phyloP scores from a whole-genome alignment of 345 rosid genomes.

The Ceriops tagal region DNA sequence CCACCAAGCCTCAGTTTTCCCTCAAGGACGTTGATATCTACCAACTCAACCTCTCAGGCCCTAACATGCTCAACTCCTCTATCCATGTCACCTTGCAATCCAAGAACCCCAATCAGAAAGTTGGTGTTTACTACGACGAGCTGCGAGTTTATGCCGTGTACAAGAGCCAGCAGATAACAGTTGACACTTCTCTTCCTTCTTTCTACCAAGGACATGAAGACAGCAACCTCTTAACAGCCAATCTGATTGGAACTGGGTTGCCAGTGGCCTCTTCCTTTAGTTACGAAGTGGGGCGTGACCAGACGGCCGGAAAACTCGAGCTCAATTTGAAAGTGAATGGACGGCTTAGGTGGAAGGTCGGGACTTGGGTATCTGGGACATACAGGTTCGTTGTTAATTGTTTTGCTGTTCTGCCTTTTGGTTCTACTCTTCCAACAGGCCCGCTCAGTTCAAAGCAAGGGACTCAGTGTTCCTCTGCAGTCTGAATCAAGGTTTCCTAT shows the following conservation, averaged over 20 bases:
- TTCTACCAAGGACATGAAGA: constrained; percentile 78
- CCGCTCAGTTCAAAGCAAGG: constrained; percentile 56
- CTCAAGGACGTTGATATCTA: constrained; percentile 57
- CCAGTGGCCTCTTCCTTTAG: constrained; percentile 64
- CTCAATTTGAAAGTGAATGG: constrained; percentile 59
- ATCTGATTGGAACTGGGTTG: constrained; percentile 52
- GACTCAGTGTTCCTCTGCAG: constrained; percentile 57
- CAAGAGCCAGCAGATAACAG: constrained; percentile 76
- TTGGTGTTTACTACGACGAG: constrained; percentile 78
- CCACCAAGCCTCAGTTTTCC: constrained; percentile 66
- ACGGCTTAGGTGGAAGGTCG: constrained; percentile 73
- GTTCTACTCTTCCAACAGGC: constrained; percentile 34
- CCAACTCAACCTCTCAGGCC: constrained; percentile 57
- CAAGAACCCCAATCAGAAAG: constrained; percentile 63
- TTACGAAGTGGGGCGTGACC: constrained; percentile 59
- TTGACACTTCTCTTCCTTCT: constrained; percentile 51
- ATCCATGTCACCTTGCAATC: constrained; percentile 61
- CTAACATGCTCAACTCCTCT: constrained; percentile 82
- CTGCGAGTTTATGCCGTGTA: constrained; percentile 58
- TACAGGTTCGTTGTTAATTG: constrained; percentile 63
- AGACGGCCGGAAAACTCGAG: constrained; percentile 47
- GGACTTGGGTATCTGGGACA: constrained; percentile 79
- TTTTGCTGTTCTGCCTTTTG: constrained; percentile 58
- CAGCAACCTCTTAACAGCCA: constrained; percentile 55
- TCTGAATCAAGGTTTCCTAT: constrained; percentile 30